Base-by-base conservation (phyloP, 2,329 filamentous ascomycete genomes). In the Scorias spongiosa region DNA sequence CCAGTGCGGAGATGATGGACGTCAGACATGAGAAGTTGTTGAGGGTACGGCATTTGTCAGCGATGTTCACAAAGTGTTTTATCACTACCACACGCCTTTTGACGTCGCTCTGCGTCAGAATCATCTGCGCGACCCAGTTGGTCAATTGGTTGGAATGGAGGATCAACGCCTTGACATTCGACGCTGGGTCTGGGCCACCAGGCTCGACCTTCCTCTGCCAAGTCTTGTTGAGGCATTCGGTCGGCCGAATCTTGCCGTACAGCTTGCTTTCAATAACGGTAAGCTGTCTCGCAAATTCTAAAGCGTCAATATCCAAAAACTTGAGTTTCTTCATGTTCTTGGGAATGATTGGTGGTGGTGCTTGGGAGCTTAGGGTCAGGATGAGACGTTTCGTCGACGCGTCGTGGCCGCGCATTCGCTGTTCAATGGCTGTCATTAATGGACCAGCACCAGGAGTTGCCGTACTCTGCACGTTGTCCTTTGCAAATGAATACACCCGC, bases 261-360 rank as follows among this genome's bases (percentile, higher is more conserved):
- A 96, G 72, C 48, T 82, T 82, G 2, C 88, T 94, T 63, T 98
- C 91, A 50, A 96, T 93, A 51, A 98, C 91, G 0, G 91, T 98
- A 49, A 98, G 72, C 63, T 98, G 91, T 40, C 91, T 80, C n/a
- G 91, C 91, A 63, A 98, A 96, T 60, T 98, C 91, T 0, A 83
- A 84, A 0, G 87, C 80, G 59, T 98, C 91, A 54, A 98, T 95
- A 59, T 98, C 91, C 44, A 96, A 68, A 66, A 98, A 96, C 64
- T 96, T 98, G 54, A 98, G 75, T 66, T 95, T 98, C 75, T 91
- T 95, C 87, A 98, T 93, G 62, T 96, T 95, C 73, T 94, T 95
- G 1, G 91, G 91, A 61, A 95, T 78, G 58, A 96, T 95, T 1
- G 91, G 86, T 3, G 91, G 89, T 1, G 84, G 83, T 49, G 84